A percentile compares a stretch with the other conserved stretches of the same genome.
These are phyloP conservation scores for Amyloporia xantha DNA, from an alignment of 768 basidiomycete species.

Conservation along the genomic window DNA sequence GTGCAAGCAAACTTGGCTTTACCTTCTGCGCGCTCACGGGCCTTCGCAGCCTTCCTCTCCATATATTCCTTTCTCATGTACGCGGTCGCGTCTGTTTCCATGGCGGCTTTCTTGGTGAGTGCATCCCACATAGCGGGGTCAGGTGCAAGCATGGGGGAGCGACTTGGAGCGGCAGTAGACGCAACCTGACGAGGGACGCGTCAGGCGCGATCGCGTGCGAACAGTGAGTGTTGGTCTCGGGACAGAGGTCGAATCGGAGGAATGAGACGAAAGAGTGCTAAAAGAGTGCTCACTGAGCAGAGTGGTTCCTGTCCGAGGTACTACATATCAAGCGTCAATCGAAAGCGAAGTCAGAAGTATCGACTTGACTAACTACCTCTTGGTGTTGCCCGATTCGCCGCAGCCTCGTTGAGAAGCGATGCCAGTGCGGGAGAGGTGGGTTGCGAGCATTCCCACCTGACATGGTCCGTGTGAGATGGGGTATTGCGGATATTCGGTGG, in stretches of 20 bases:
- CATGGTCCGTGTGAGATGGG: background rate
- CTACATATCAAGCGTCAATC: no score
- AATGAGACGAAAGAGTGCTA: background rate
- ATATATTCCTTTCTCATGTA: background rate
- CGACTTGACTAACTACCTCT: background rate
- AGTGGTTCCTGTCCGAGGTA: background rate
- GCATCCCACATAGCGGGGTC: background rate
- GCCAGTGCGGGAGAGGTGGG: background rate
- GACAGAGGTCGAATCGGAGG: background rate
- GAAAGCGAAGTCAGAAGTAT: background rate
- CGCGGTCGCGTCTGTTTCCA: background rate
- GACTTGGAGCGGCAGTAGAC: background rate
- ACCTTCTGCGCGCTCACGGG: background rate
- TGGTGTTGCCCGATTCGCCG: background rate
- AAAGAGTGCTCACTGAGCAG: background rate
- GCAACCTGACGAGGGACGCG: background rate
- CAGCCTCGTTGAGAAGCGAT: background rate
- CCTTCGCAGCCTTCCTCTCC: background rate
- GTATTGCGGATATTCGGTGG: background rate
- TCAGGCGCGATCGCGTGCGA: background rate
- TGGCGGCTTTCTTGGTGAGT: background rate
- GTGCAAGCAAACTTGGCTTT: background rate
- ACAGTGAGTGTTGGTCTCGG: background rate
- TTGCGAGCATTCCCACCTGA: background rate
- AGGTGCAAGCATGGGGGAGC: background rate